Evolutionary conservation across 768 basidiomycete species (phyloP), one percentile per base, ranked within the genome.

Genomic region (Russula sp.): DNA sequence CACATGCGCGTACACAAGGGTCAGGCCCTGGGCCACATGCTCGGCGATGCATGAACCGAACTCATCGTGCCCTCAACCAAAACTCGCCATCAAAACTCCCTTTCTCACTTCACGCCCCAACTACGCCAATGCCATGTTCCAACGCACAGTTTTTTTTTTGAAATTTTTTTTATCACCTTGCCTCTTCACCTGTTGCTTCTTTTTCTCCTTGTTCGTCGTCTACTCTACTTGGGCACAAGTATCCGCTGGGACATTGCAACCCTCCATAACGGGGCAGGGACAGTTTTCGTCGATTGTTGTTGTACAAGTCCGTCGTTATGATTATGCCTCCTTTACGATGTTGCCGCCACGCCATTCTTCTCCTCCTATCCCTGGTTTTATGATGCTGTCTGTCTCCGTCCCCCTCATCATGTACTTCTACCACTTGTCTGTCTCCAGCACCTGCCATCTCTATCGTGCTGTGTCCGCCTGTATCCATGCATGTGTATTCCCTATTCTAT

Each of bases 1-100:
- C 92, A 94, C 71, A 87, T 90, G 86, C 86, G 89, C 54, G 88
- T 92, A 49, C 91, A 93, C 76, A 79, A 79, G 68, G 75, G 77
- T 67, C 70, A 63, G 46, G 64, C 2, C 18, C 5, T 64, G 38
- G 22, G 48, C 32, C 16, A 18, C 14, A 1, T 52, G 18, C 18
- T 22, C 26, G 64, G 32, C 53, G 67, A 68, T 26, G 55, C 34
- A 20, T 69, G 59, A 67, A 10, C 53, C n/a, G n/a, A n/a, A n/a
- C 2, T 1, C 28, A n/a, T 46, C 9, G 8, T 13, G 6, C 28
- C n/a, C 52, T 50, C 52, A 52, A 59, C 53, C 46, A 64, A 64
- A 63, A 63, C 36, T 58, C 48, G 22, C 34, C 26, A 24, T 38
- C 7, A 36, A 24, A 24, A 26, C 18, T 13, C 3, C 8, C 16